Evolutionary conservation across 1,284 basidiomycete genomes (phyloP).

Genomic region (Sporisorium graminicola): DNA sequence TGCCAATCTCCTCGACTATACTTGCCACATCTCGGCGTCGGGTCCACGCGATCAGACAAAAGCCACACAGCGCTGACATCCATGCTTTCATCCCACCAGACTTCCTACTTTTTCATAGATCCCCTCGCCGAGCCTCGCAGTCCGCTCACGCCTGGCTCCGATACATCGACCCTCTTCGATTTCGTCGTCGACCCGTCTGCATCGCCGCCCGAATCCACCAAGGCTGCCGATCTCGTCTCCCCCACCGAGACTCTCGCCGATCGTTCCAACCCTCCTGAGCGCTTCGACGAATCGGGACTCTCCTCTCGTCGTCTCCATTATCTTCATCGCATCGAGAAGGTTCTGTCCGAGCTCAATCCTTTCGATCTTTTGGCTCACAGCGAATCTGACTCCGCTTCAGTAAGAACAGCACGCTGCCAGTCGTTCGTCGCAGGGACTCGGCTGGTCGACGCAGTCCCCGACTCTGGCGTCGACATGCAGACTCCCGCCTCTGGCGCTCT

Average conservation of each 20-base stretch:
- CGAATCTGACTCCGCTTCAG: slow-evolving; percentile 6
- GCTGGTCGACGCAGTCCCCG: slow-evolving; percentile 11
- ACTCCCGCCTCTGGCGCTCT: slow-evolving; percentile 8
- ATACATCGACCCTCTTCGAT: slow-evolving; percentile 39
- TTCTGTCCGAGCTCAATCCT: slow-evolving; percentile 38
- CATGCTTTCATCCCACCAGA: slow-evolving; percentile 29
- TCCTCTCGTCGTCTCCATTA: slow-evolving; percentile 23
- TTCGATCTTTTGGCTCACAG: slow-evolving; percentile 36
- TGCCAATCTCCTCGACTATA: neutral
- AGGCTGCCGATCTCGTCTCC: slow-evolving; percentile 19
- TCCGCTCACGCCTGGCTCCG: slow-evolving; percentile 42
- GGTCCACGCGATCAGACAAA: slow-evolving; percentile 17
- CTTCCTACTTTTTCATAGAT: slow-evolving; percentile 13
- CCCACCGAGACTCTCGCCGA: slow-evolving; percentile 33
- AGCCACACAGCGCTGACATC: slow-evolving; percentile 24
- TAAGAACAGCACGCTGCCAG: slow-evolving; percentile 6
- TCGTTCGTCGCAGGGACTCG: slow-evolving; percentile 11
- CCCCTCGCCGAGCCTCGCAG: slow-evolving; percentile 23
- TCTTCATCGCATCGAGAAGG: slow-evolving; percentile 39
- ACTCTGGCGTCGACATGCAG: slow-evolving; percentile 31
- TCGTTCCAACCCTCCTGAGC: neutral
- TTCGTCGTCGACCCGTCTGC: slow-evolving; percentile 22
- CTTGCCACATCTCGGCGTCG: slow-evolving; percentile 3
- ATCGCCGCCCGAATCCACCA: slow-evolving; percentile 7
- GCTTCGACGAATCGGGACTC: neutral